Base-by-base conservation (phyloP, 192 early-diverging fungal genomes). In the Entomortierella chlamydospora region DNA sequence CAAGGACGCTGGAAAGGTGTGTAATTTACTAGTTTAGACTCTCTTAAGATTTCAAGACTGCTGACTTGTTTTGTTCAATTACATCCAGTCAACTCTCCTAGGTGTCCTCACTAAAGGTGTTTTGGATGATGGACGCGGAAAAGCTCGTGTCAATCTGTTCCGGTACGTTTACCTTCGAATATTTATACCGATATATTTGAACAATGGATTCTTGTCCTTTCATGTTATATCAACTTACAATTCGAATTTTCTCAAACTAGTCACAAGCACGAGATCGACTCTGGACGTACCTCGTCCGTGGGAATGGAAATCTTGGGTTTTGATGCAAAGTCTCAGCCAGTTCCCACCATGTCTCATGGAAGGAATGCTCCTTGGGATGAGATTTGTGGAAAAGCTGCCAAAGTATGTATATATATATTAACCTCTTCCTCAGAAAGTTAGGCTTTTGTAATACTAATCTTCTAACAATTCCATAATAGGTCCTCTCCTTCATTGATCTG, bases 231-330 rank as follows among this genome's bases (percentile, higher is more conserved):
- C n/a, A n/a, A n/a, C n/a, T n/a, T n/a, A n/a, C n/a, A n/a, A n/a
- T n/a, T n/a, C n/a, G n/a, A n/a, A n/a, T n/a, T n/a, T n/a, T n/a
- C n/a, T n/a, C n/a, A n/a, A n/a, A 15, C 5, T 77, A 85, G 86
- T 15, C 94, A 96, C 80, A 94, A 95, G 82, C 96, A 98, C 72
- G 96, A 98, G 66, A 82, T 95, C 23, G 95, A 98, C 61, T 90
- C 90, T 10, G 96, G 95, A 22, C 86, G 96, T 52, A 98, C 96
- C 17, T 95, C 93, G 5, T 94, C 93, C 11, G 93, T 96, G 0
- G 94, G 96, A 2, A 84, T 93, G 70, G 96, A 97, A 81, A 95
- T 97, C 61, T 83, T 98, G 81, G 96, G 95, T 0, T 98, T 96
- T 74, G 91, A 93, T 64, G 84, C 88, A n/a, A 87, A 84, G 33